Percentiles rank a stretch among this genome's conserved stretches.
phyloP scores from a whole-genome alignment of 1,284 basidiomycete genomes.

The Austroboletus niveus region DNA sequence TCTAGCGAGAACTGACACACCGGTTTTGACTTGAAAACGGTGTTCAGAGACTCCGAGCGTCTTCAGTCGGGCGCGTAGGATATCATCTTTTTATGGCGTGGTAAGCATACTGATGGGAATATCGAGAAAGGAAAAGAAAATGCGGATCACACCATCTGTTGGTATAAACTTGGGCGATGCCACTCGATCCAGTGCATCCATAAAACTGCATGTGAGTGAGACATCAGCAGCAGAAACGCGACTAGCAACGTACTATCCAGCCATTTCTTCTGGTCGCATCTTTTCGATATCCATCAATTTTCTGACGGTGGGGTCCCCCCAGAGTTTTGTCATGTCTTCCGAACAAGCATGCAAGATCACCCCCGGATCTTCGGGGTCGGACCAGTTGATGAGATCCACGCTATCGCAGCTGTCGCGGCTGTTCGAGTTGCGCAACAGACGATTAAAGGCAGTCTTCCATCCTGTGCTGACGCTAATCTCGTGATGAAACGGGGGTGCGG shows the following conservation, averaged over 20 bases:
- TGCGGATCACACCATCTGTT: constrained; percentile 37
- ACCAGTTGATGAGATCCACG: constrained; percentile 33
- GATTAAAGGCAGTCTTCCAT: constrained; percentile 32
- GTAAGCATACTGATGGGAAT: neutral
- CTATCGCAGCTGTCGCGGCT: constrained; percentile 32
- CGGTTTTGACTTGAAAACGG: constrained; percentile 35
- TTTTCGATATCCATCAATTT: constrained; percentile 35
- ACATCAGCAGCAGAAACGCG: neutral
- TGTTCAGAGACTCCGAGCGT: constrained; percentile 43
- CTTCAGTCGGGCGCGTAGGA: constrained; percentile 38
- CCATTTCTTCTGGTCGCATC: constrained; percentile 38
- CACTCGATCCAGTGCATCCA: constrained; percentile 43
- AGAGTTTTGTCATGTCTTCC: constrained; percentile 38
- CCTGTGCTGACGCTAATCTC: constrained; percentile 33
- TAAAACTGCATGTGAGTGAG: constrained; percentile 35
- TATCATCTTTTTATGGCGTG: constrained; percentile 26
- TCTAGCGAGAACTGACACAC: constrained; percentile 17
- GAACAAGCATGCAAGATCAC: constrained; percentile 36
- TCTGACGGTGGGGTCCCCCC: constrained; percentile 34
- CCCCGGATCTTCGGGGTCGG: constrained; percentile 41
- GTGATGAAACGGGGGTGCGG: constrained; percentile 25
- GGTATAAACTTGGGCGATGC: constrained; percentile 42
- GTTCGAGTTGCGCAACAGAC: constrained; percentile 17
- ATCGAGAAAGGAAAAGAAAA: neutral
- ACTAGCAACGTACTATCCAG: constrained; percentile 35